Evolutionary conservation across 2,329 filamentous ascomycete species (phyloP).

Genomic region (Fusarium miscanthi): DNA sequence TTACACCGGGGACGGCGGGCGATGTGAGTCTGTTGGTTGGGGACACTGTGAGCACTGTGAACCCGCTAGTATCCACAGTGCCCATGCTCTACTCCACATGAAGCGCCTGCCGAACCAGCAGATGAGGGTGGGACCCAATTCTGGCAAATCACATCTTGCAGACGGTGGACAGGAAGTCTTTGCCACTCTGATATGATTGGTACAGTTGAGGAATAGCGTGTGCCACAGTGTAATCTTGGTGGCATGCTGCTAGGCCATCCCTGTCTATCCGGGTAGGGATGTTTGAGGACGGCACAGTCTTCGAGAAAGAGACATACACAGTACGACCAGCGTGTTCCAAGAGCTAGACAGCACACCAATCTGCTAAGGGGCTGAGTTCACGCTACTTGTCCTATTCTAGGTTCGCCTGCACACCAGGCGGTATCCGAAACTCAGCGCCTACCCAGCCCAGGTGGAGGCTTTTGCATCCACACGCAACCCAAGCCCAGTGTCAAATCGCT

Average conservation of each 20-base stretch:
- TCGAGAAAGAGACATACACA: slow-evolving; percentile 16
- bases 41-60: slow-evolving; percentile 39
- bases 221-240: slow-evolving; percentile 47
- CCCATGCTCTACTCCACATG: slow-evolving; percentile 23
- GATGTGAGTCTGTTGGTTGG: slow-evolving; percentile 49
- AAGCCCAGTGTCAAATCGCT: slow-evolving; percentile 38
- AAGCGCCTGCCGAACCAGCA: slow-evolving; percentile 37
- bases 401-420: slow-evolving; percentile 9
- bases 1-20: slow-evolving; percentile 44
- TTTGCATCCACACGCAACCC: slow-evolving; percentile 19
- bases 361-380: slow-evolving; percentile 35
- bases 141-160: slow-evolving; percentile 47
- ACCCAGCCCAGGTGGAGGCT: slow-evolving; percentile 30
- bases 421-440: slow-evolving; percentile 40
- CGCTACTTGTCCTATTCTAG: slow-evolving; percentile 33
- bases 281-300: slow-evolving; percentile 38
- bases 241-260: slow-evolving; percentile 42
- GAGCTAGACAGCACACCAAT: slow-evolving; percentile 31
- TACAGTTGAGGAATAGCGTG: slow-evolving; percentile 33
- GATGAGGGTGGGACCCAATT: slow-evolving; percentile 38
- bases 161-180: slow-evolving; percentile 41
- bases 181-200: slow-evolving; percentile 51
- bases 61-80: slow-evolving; percentile 23
- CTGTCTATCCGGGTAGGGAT: slow-evolving; percentile 32
- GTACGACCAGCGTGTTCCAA: slow-evolving; percentile 32